A percentile compares a stretch with the other conserved stretches of the same genome.
phyloP scores from a whole-genome alignment of 257 asterid species.

The Penstemon barbatus region DNA sequence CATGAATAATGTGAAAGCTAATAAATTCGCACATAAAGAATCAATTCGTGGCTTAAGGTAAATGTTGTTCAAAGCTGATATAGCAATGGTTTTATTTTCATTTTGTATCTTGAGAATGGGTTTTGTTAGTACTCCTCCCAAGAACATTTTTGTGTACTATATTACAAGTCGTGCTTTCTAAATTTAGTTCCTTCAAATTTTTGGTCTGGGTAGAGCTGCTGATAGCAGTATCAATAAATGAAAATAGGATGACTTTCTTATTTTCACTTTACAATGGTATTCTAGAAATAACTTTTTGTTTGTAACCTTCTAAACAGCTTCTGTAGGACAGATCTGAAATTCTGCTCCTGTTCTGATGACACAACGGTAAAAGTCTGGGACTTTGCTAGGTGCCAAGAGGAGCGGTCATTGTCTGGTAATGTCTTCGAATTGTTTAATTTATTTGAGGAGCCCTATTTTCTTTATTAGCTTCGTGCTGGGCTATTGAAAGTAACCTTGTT shows the following conservation, averaged over 20 bases:
- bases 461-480: background rate
- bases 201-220: too few species aligned
- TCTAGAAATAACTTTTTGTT: constrained; percentile 29
- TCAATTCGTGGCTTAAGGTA: constrained; percentile 96
- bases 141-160: background rate
- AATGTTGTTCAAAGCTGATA: constrained; percentile 29
- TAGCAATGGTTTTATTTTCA: background rate
- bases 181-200: too few species aligned
- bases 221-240: background rate
- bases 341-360: constrained; percentile 99
- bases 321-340: constrained; percentile 97
- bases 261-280: constrained; percentile 2
- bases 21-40: constrained; percentile 94
- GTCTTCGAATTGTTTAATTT: constrained; percentile 45
- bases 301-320: constrained; percentile 55
- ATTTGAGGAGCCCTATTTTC: constrained; percentile 24
- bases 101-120: background rate
- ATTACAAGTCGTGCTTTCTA: too few species aligned
- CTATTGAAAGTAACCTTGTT: constrained; percentile 4
- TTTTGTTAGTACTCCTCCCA: background rate
- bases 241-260: constrained; percentile 19
- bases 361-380: constrained; percentile 99
- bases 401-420: constrained; percentile 92
- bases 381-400: constrained; percentile 99
- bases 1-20: constrained; percentile 97